These are phyloP conservation scores for Trichosporon ovoides DNA, from an alignment of 1,284 basidiomycete genomes.

Conservation along the genomic window DNA sequence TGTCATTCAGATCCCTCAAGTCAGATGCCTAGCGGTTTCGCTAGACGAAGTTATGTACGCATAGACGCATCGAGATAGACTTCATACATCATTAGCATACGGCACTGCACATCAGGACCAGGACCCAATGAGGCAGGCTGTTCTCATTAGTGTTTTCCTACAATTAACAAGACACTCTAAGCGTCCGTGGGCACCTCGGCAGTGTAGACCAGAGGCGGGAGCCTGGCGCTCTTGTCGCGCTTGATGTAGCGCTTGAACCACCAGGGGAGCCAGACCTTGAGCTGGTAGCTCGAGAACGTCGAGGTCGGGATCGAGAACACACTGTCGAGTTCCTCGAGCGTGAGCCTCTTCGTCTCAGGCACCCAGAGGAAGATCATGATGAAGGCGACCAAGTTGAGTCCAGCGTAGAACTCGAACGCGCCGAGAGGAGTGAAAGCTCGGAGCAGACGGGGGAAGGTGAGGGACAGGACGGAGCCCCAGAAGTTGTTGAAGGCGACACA, in stretches of 20 bases:
- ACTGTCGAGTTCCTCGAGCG: slow-evolving; percentile 64
- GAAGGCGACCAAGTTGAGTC: slow-evolving; percentile 51
- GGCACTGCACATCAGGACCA: too few relatives aligned
- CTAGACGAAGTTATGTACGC: too few relatives aligned
- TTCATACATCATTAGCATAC: too few relatives aligned
- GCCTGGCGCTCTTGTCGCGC: slow-evolving; percentile 12
- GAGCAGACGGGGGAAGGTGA: slow-evolving; percentile 59
- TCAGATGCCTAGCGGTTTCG: too few relatives aligned
- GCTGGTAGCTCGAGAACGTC: slow-evolving; percentile 61
- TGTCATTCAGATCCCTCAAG: background rate
- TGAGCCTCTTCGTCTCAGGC: slow-evolving; percentile 72
- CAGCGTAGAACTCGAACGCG: slow-evolving; percentile 47
- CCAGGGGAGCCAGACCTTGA: slow-evolving; percentile 6
- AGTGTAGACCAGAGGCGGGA: slow-evolving; percentile 1
- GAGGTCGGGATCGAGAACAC: slow-evolving; percentile 55
- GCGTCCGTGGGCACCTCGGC: background rate
- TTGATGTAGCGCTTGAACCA: slow-evolving; percentile 15
- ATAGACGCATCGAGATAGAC: too few relatives aligned
- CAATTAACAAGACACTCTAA: too few relatives aligned
- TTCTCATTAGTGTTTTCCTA: too few relatives aligned
- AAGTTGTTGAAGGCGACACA: slow-evolving; percentile 35
- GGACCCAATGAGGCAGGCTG: too few relatives aligned
- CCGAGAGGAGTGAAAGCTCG: slow-evolving; percentile 50
- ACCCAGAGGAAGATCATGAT: slow-evolving; percentile 40
- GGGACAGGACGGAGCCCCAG: slow-evolving; percentile 54